phyloP scores from a whole-genome alignment of 2,329 filamentous ascomycete species.

The Chaetothyriales sp. region DNA sequence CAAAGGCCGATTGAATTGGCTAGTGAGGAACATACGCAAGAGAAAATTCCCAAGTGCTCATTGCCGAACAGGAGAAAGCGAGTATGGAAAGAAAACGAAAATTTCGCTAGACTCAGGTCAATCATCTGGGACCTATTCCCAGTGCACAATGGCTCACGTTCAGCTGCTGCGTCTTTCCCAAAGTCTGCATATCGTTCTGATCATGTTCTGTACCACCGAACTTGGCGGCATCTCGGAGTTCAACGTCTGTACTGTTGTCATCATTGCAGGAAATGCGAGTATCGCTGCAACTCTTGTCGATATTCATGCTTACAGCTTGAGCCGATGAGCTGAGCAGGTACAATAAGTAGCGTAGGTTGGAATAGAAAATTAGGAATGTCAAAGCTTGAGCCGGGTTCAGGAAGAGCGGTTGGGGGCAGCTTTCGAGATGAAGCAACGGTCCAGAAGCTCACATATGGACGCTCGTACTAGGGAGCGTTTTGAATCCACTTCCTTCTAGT shows the following conservation, averaged over 20 bases:
- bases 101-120: constrained; percentile 9
- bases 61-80: constrained; percentile 25
- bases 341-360: no score
- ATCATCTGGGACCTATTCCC: not conserved
- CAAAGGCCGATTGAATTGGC: constrained; percentile 21
- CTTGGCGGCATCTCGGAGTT: constrained; percentile 1
- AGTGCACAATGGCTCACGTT: constrained; percentile 14
- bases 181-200: constrained; percentile 32
- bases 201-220: constrained; percentile 11
- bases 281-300: no score
- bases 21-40: constrained; percentile 4
- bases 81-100: constrained; percentile 25
- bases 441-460: no score
- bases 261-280: no score
- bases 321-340: not conserved
- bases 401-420: no score
- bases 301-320: no score
- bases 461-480: no score
- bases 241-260: not conserved
- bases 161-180: constrained; percentile 40
- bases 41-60: constrained; percentile 27
- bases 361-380: no score
- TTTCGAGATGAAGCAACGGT: no score
- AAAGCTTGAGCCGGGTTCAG: no score
- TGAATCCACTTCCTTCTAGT: no score